A percentile compares a stretch with the other conserved stretches of the same genome.
These are phyloP conservation scores for Auriscalpium vulgare DNA, from an alignment of 768 basidiomycete species.

Conservation along the genomic window DNA sequence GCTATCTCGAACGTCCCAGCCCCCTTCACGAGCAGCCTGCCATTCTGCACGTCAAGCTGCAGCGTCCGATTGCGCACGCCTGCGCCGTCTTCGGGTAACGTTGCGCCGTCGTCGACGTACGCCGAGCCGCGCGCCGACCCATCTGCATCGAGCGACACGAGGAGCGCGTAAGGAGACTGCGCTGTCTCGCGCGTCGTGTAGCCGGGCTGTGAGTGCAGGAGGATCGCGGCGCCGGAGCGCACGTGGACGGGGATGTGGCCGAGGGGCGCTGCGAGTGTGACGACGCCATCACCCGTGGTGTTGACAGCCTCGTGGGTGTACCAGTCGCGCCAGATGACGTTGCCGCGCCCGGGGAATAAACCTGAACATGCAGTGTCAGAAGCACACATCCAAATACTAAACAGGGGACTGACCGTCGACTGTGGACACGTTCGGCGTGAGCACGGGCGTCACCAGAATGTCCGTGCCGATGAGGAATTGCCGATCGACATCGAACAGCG, in stretches of 20 bases:
- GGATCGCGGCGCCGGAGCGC: conserved; percentile 57
- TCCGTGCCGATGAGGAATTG: conserved; percentile 70
- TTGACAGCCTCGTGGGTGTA: conserved; percentile 55
- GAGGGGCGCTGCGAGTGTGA: conserved; percentile 57
- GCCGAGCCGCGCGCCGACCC: conserved; percentile 51
- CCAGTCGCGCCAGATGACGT: conserved; percentile 64
- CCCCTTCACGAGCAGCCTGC: conserved; percentile 30
- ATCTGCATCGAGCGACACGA: conserved; percentile 43
- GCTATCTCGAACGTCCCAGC: conserved; percentile 34
- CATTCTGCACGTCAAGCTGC: conserved; percentile 31
- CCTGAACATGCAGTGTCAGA: conserved; percentile 27
- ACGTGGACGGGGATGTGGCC: conserved; percentile 72
- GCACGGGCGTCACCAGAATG: conserved; percentile 70
- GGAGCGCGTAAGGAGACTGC: conserved; percentile 50
- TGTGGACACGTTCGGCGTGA: conserved; percentile 56
- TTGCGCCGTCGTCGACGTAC: conserved; percentile 67
- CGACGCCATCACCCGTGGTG: conserved; percentile 30
- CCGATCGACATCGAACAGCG: conserved; percentile 49
- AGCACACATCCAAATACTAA: background rate
- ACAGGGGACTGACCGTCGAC: conserved; percentile 45
- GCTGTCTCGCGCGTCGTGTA: conserved; percentile 67
- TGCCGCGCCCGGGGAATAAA: conserved; percentile 55
- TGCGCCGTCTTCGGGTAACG: conserved; percentile 25
- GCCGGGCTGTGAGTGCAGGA: conserved; percentile 52
- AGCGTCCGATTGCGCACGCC: conserved; percentile 47